Base-by-base conservation (phyloP, 768 basidiomycete species). In the Amanita phalloides region DNA sequence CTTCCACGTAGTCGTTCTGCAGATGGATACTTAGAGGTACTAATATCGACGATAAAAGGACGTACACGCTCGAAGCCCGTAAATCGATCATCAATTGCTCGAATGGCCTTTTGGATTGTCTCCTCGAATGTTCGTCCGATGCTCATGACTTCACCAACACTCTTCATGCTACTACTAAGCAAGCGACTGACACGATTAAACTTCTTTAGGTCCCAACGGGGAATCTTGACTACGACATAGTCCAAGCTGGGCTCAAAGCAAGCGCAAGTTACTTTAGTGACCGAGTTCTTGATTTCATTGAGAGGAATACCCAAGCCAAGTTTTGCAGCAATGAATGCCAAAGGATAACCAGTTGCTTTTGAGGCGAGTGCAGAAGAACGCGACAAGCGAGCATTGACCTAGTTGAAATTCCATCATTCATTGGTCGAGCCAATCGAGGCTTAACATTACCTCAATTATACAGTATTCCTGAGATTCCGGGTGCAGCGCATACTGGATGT, bases 231-330 rank as follows among this genome's bases (percentile, higher is more conserved):
- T 42, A 98, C 93, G 52, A 86, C 81, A 64, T 99, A 99, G 66
- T 99, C 95, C 71, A 99, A 76, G 59, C 86, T 90, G 5, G 95
- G 96, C 70, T 99, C 95, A 66, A 99, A 99, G 72, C 95, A 99
- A 2, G 96, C 95, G 32, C 84, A 86, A 3, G 95, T 98, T 51
- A 90, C 86, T 66, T 94, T 95, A 48, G 95, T 98, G 51, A 99
- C 95, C 17, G 87, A 85, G 71, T 99, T 99, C 69, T 86, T 90
- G 71, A 99, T 96, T 71, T 95, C 93, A 68, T 97, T 95, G 39
- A 99, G 79, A 8, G 95, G 95, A 53, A 98, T 93, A 41, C 91
- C 90, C 45, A 99, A 86, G 62, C 95, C 95, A 41, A 99, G 81
- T 68, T 99, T 98, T 21, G 95, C 95, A 13, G 95, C 96, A 56